These are phyloP conservation scores for Aureobasidium sp. DNA, from an alignment of 2,329 filamentous ascomycete species.

Conservation along the genomic window DNA sequence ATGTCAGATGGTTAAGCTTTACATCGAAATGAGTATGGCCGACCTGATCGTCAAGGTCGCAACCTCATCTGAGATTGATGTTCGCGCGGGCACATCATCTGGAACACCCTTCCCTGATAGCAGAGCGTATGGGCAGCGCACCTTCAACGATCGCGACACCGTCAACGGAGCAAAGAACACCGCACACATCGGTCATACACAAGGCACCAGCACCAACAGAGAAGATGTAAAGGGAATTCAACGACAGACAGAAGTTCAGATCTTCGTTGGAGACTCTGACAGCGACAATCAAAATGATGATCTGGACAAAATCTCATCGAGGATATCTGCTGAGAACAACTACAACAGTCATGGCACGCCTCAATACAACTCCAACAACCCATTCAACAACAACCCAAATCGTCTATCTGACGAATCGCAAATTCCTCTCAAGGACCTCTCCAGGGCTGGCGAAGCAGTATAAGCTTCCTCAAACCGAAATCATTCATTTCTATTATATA, in stretches of 20 bases:
- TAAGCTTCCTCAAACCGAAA: neutral
- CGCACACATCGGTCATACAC: neutral
- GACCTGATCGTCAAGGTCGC: constrained; percentile 41
- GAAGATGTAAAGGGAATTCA: constrained; percentile 12
- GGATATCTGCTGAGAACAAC: neutral
- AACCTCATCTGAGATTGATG: constrained; percentile 11
- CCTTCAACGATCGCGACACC: constrained; percentile 10
- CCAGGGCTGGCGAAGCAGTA: neutral
- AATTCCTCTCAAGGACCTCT: constrained; percentile 12
- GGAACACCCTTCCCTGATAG: neutral
- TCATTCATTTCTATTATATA: neutral
- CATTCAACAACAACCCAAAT: neutral
- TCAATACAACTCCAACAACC: constrained; percentile 3
- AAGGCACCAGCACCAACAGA: neutral
- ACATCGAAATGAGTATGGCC: constrained; percentile 49
- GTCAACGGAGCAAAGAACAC: constrained; percentile 6
- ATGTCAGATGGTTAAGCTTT: constrained; percentile 41
- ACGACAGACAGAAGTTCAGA: constrained; percentile 10
- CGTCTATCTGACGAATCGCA: constrained; percentile 11
- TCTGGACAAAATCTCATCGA: neutral
- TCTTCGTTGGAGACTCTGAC: constrained; percentile 14
- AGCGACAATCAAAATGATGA: neutral
- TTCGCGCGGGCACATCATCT: neutral
- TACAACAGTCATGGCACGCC: neutral
- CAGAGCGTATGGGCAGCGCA: neutral